Evolutionary conservation across 2,329 filamentous ascomycete species (phyloP).

Genomic region (Hypoxylon sp.): DNA sequence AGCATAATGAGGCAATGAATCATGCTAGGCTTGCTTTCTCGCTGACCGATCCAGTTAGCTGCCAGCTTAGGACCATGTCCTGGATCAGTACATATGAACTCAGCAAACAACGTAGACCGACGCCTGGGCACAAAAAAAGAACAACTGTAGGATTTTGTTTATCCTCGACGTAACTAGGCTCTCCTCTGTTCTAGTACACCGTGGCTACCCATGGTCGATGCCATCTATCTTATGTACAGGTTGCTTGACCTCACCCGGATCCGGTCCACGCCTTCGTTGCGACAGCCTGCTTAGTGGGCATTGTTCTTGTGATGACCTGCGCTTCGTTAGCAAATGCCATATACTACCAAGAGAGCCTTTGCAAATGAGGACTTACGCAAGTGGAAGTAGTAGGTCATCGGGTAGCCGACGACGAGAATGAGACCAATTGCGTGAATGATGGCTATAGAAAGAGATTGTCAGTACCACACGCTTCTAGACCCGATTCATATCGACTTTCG

Average conservation of each 20-base stretch:
- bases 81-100: neutral
- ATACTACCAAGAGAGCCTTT: neutral
- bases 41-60: too few species aligned
- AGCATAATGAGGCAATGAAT: too few species aligned
- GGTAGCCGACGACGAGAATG: slow-evolving; percentile 85
- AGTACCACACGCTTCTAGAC: slow-evolving; percentile 25
- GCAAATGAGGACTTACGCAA: slow-evolving; percentile 74
- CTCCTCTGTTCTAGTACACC: slow-evolving; percentile 43
- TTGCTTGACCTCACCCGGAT: slow-evolving; percentile 21
- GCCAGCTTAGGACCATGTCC: neutral
- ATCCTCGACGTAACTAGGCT: slow-evolving; percentile 22
- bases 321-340: slow-evolving; percentile 28
- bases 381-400: slow-evolving; percentile 99
- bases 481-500: neutral
- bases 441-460: slow-evolving; percentile 61
- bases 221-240: slow-evolving; percentile 44
- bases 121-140: slow-evolving; percentile 1
- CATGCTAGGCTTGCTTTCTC: too few species aligned
- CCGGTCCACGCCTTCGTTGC: slow-evolving; percentile 20
- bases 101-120: neutral
- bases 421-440: slow-evolving; percentile 85
- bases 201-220: slow-evolving; percentile 31
- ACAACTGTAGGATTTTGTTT: slow-evolving; percentile 17
- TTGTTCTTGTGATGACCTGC: slow-evolving; percentile 99
- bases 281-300: slow-evolving; percentile 76